phyloP scores from a whole-genome alignment of 129 eudicot species.

The Chrysanthemum seticuspe region DNA sequence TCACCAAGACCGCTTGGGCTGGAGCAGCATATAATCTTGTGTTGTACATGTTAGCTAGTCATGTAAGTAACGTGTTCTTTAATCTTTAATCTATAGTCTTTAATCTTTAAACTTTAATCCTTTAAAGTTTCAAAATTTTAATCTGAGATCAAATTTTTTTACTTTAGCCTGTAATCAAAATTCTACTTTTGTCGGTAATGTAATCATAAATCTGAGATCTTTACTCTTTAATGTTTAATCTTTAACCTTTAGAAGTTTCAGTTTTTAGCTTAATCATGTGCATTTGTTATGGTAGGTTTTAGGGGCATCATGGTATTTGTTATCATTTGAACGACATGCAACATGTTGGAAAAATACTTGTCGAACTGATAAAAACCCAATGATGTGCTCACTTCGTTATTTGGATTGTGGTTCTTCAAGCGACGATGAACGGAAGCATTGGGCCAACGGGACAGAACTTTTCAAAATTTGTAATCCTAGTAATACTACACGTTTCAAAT shows the following conservation, averaged over 20 bases:
- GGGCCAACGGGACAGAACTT: conserved; percentile 61
- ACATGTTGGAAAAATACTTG: conserved; percentile 85
- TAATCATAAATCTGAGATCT: not conserved
- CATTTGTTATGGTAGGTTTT: conserved; percentile 56
- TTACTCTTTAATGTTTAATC: not conserved
- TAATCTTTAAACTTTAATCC: not conserved
- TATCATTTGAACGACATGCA: conserved; percentile 78
- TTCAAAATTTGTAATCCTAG: conserved; percentile 57
- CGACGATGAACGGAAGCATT: conserved; percentile 40
- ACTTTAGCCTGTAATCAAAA: too few relatives aligned
- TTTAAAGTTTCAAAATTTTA: not conserved
- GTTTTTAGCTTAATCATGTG: conserved; percentile 20
- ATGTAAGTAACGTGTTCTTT: conserved; percentile 44
- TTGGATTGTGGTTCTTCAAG: conserved; percentile 70
- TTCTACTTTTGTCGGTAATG: too few relatives aligned
- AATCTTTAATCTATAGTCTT: not conserved
- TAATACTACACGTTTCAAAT: conserved; percentile 38
- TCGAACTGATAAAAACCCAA: conserved; percentile 29
- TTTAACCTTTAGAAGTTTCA: not conserved
- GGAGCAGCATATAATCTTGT: conserved; percentile 95
- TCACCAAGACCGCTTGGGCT: conserved; percentile 94
- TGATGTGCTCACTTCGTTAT: conserved; percentile 48
- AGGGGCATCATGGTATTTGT: conserved; percentile 88
- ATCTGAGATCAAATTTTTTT: too few relatives aligned
- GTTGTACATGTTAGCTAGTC: conserved; percentile 89